Conservation (phyloP, 1,284 basidiomycete genomes). For the Veloboletus limbatus region DNA sequence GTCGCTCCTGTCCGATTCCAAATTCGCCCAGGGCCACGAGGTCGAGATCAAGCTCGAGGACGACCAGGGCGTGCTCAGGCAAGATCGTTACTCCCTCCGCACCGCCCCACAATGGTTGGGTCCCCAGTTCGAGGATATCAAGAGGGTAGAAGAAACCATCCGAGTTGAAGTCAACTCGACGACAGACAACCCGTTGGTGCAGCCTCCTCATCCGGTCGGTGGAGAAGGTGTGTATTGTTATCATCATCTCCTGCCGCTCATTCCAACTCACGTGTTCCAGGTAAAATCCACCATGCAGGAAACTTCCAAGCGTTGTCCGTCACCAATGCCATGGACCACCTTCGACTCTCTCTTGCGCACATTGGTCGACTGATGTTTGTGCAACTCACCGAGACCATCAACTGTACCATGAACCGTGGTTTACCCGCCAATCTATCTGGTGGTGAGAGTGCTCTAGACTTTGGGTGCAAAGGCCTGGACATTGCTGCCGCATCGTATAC, state of each 20-base stretch:
- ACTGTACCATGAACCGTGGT: conserved; percentile 80
- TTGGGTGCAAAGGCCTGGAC: conserved; percentile 83
- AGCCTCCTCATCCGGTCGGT: conserved; percentile 20
- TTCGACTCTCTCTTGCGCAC: conserved; percentile 76
- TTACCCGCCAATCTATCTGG: conserved; percentile 80
- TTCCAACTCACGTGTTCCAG: conserved; percentile 60
- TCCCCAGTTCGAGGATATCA: conserved; percentile 81
- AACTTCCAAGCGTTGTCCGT: conserved; percentile 89
- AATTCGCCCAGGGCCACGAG: conserved; percentile 60
- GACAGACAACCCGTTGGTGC: conserved; percentile 33
- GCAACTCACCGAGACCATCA: conserved; percentile 81
- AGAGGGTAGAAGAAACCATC: conserved; percentile 60
- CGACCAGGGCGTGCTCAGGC: conserved; percentile 64
- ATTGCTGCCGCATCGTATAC: conserved; percentile 81
- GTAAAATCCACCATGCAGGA: conserved; percentile 75
- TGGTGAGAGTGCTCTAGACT: conserved; percentile 79
- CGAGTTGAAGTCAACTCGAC: conserved; percentile 82
- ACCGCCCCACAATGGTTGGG: conserved; percentile 85
- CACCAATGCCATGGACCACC: conserved; percentile 87
- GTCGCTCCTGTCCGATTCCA: conserved; percentile 68
- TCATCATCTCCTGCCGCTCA: neutral
- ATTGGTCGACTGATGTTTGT: conserved; percentile 83
- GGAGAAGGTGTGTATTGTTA: conserved; percentile 21
- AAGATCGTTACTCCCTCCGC: conserved; percentile 68
- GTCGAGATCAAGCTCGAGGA: conserved; percentile 63